phyloP scores from a whole-genome alignment of 1,139 yeast species.

The Arxiozyma slooffiae region DNA sequence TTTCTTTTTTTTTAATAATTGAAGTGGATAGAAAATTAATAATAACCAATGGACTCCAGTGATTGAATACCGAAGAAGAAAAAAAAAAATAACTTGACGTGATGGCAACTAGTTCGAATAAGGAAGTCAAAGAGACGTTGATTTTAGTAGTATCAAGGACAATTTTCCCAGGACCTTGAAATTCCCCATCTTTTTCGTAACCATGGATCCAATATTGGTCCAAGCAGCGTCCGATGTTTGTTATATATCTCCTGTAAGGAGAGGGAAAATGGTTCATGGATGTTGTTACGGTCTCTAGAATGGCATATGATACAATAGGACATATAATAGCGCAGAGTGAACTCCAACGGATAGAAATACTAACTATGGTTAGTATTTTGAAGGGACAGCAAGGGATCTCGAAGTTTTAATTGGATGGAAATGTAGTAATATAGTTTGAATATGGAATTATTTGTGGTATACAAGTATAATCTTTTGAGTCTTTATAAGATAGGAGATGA shows the following conservation, averaged over 20 bases:
- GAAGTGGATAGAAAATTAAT: too few relatives aligned
- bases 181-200: slow-evolving; percentile 80
- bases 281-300: slow-evolving; percentile 34
- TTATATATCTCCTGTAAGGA: slow-evolving; percentile 38
- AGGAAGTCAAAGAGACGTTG: slow-evolving; percentile 78
- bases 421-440: slow-evolving; percentile 89
- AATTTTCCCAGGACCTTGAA: slow-evolving; percentile 67
- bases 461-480: background rate
- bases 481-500: background rate
- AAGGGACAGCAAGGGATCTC: slow-evolving; percentile 86
- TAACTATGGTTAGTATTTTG: slow-evolving; percentile 72
- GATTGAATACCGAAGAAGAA: slow-evolving; percentile 68
- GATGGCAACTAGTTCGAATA: slow-evolving; percentile 82
- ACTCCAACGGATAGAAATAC: slow-evolving; percentile 84
- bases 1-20: too few relatives aligned
- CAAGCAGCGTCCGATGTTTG: slow-evolving; percentile 89
- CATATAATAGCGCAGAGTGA: slow-evolving; percentile 64
- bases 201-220: slow-evolving; percentile 84
- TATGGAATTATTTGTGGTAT: slow-evolving; percentile 49
- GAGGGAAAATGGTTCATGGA: slow-evolving; percentile 29
- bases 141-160: slow-evolving; percentile 73
- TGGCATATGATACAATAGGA: slow-evolving; percentile 50
- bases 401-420: slow-evolving; percentile 90
- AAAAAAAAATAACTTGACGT: slow-evolving; percentile 76
- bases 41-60: slow-evolving; percentile 71